Base-by-base conservation (phyloP, 176 grass and related monocot species). In the Alloteropsis semialata region DNA sequence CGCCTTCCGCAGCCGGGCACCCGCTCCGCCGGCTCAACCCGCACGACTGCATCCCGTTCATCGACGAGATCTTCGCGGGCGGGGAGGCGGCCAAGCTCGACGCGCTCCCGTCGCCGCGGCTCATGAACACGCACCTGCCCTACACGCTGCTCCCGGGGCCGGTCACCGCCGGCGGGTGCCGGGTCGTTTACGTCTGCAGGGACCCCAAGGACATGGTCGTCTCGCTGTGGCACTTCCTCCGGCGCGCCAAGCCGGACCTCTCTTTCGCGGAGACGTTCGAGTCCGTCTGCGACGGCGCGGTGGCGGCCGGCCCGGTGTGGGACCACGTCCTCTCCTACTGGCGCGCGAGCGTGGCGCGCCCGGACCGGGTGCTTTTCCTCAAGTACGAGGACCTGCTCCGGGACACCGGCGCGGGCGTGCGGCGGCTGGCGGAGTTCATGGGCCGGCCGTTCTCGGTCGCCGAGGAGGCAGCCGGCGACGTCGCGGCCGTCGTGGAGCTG, bases 71-170 rank as follows among this genome's bases (percentile, higher is more conserved):
- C 33, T 90, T 77, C 37, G 16, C 69, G 1, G 15, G 24, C 71
- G 87, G 87, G 0, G 49, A 82, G 65, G 68, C 62, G 10, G 8
- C 45, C 41, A 81, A 71, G 37, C 70, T 89, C 18, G 62, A 92
- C 8, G 10, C 1, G 38, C 69, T 92, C 33, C 84, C 91, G 19
- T 89, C 91, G 15, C 87, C 87, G 50, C 67, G 87, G 1, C 81
- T 92, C 17, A 78, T 87, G 78, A 87, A 82, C 74, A 92, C 91
- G 55, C 91, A 92, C 84, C 33, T 87, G 27, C 87, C 90, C 41
- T 54, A 79, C 66, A 74, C 82, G 2, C 65, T 89, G 37, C 84
- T 89, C 43, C 87, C 84, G 0, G 62, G 16, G 19, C 16, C 84
- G 18, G 71, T 87, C 62, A 58, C 60, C 49, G 45, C 10, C 27